Conservation (phyloP, 1,139 yeast genomes). For the Suzukiozyma palmioleophila region DNA sequence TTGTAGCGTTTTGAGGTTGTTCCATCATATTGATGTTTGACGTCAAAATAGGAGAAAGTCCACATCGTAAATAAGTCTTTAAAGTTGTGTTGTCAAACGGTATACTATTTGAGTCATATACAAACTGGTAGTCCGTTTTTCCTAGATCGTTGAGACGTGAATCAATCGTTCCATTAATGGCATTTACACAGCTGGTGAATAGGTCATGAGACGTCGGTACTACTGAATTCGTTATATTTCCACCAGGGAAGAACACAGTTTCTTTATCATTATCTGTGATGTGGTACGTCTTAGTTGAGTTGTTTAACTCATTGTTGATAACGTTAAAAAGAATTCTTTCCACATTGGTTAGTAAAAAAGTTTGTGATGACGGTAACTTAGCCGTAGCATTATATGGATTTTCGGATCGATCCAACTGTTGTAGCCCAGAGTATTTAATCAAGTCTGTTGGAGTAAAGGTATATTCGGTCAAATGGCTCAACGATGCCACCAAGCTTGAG, state of each 20-base stretch:
- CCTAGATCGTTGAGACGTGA: background rate
- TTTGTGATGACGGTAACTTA: constrained; percentile 35
- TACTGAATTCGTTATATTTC: constrained; percentile 13
- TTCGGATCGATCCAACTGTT: constrained; percentile 3
- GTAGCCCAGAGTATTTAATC: constrained; percentile 6
- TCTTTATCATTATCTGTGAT: constrained; percentile 18
- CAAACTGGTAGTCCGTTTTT: constrained; percentile 30
- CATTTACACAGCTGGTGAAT: constrained; percentile 8
- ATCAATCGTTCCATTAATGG: constrained; percentile 1
- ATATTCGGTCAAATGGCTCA: constrained; percentile 16
- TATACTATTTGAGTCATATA: constrained; percentile 24
- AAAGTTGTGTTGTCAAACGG: constrained; percentile 32
- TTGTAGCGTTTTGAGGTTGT: constrained; percentile 22
- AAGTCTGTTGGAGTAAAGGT: constrained; percentile 28
- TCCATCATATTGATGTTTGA: background rate
- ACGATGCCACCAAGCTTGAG: constrained; percentile 22
- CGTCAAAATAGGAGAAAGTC: constrained; percentile 55
- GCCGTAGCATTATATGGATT: constrained; percentile 18
- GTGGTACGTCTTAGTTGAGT: constrained; percentile 16
- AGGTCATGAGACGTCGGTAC: constrained; percentile 8
- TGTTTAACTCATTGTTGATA: constrained; percentile 21
- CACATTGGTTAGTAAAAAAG: constrained; percentile 38
- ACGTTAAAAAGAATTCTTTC: constrained; percentile 40
- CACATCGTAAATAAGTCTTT: constrained; percentile 42
- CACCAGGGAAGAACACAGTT: constrained; percentile 16